Evolutionary conservation across 73 alveolate genomes (phyloP), one percentile per base, ranked within the genome.

Genomic region (Paramecium biaurelia): DNA sequence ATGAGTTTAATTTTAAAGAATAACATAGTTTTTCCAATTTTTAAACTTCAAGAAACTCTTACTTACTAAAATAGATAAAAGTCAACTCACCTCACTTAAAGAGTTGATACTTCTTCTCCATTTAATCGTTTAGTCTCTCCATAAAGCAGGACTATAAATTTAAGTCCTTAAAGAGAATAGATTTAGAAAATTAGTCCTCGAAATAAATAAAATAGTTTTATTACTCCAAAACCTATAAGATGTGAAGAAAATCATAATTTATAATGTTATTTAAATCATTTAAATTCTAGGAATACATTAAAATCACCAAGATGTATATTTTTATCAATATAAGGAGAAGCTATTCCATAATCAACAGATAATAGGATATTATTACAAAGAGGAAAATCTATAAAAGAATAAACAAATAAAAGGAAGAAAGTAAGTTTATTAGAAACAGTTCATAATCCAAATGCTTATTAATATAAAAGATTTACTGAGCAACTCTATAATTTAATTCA

Each of bases 1-100:
- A 72, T 72, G 86, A 72, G 86, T 72, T 42, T 72, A 72, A 72
- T 72, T 72, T 37, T 35, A 20, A 72, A 38, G 58, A 32, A 72
- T 72, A 32, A 37, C 58, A 32, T 72, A 34, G 58, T 72, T 28
- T 72, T 72, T 35, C 86, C 86, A 28, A 20, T 20, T 28, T 72
- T 72, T 72, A 30, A 37, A 21, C 58, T n/a, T 35, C 58, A 15
- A 32, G 86, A 72, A 20, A 72, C 86, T 8, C 18, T 72, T 72
- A 72, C 86, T 28, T 35, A 20, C 18, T 41, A 72, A 53, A 53
- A 53, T 53, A 53, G 68, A 4, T 53, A 53, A 53, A 53, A 53
- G 30, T 53, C 68, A 18, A 53, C 68, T 18, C 68, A 53, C 9
- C 4, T 53, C 21, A 2, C 68, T 53, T 53, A 53, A 53, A 53